Base-by-base conservation (phyloP, 2,329 filamentous ascomycete species). In the Colletotrichum sp. region DNA sequence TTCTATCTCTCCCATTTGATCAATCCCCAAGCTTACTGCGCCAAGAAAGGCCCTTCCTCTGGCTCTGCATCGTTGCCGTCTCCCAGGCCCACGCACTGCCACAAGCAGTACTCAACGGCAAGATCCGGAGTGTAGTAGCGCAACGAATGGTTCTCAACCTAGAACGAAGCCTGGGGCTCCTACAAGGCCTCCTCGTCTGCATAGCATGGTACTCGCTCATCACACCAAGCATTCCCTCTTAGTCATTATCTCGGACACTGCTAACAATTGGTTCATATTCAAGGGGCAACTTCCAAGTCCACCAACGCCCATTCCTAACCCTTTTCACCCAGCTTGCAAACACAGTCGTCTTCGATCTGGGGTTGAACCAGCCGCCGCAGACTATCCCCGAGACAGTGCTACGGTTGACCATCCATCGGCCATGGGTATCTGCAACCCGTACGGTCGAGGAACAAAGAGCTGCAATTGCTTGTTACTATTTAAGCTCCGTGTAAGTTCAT, bases 261-360 rank as follows among this genome's bases (percentile, higher is more conserved):
- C 39, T 44, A 44, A 49, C n/a, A 2, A 49, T 21, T 1, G 6
- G 0, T 7, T 0, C 2, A 13, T 21, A 4, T 3, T 49, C n/a
- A n/a, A 49, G 44, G 44, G 44, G 44, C 1, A 49, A 49, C 44
- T 49, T 49, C n/a, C 44, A 49, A 49, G n/a, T 49, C n/a, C 44
- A 49, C 10, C 44, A 49, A 49, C 44, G 44, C 44, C 44, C 44
- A 12, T 49, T 49, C 44, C n/a, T 49, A 49, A 49, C 44, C 44
- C 44, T 21, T 12, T 49, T 49, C 44, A 49, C 18, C 44, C 44
- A 49, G 44, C 44, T 49, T 13, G n/a, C 44, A 21, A 49, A n/a
- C n/a, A 49, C 44, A 49, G 12, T 49, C 10, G 44, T 49, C n/a
- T 49, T 49, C 2, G 44, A 49, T 13, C n/a, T 49, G 10, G 44